A percentile compares a stretch with the other conserved stretches of the same genome.
These are phyloP conservation scores for Logfia minima DNA, from an alignment of 129 eudicot species.

Conservation along the genomic window DNA sequence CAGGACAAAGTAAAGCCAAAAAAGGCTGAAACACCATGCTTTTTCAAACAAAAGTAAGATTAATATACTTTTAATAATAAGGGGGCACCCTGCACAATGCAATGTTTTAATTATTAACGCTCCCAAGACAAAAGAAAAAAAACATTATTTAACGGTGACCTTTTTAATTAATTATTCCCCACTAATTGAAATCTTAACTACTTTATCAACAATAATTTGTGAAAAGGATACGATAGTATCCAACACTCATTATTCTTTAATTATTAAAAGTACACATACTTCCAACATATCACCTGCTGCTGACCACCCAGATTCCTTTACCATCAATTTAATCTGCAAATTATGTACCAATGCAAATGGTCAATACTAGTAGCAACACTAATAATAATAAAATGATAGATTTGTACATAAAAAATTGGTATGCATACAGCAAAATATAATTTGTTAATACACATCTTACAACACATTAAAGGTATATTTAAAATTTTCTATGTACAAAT, in stretches of 20 bases:
- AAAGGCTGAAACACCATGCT: conserved; percentile 34
- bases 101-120: conserved; percentile 11
- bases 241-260: conserved; percentile 22
- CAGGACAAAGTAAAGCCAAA: conserved; percentile 36
- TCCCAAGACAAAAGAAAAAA: conserved; percentile 17
- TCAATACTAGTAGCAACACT: not conserved
- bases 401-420: not conserved
- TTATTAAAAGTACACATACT: conserved; percentile 27
- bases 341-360: not conserved
- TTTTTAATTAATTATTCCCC: conserved; percentile 29
- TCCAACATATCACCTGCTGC: conserved; percentile 28
- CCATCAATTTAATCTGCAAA: conserved; percentile 27
- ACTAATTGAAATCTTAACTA: conserved; percentile 24
- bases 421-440: too few species aligned
- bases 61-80: conserved; percentile 12
- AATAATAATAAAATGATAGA: not conserved
- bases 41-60: conserved; percentile 38
- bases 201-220: conserved; percentile 18
- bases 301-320: conserved; percentile 25
- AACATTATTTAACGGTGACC: conserved; percentile 21
- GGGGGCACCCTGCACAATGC: conserved; percentile 51
- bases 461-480: not conserved
- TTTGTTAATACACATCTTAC: not conserved
- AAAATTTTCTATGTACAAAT: too few species aligned
- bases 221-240: conserved; percentile 34